Base-by-base conservation (phyloP, 768 basidiomycete genomes). In the Galerina sulciceps region DNA sequence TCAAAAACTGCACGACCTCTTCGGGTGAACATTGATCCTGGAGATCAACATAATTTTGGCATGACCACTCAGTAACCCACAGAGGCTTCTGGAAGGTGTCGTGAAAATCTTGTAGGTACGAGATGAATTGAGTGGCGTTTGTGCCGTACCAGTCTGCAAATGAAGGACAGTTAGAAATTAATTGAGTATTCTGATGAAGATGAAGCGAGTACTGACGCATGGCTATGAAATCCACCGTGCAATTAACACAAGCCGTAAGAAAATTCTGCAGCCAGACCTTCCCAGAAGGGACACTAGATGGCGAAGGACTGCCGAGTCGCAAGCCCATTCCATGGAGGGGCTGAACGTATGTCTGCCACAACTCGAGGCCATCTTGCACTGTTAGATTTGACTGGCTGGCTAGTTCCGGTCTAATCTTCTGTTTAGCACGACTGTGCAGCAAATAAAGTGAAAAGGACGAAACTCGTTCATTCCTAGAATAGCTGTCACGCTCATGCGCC, bases 1-100 rank as follows among this genome's bases (percentile, higher is more conserved):
- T 82, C 68, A 86, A 73, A 67, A 86, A 84, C 26, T 65, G 52
- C 6, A 73, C 67, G 9, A 85, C 71, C 20, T 85, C 78, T 4
- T 79, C 67, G 31, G 69, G 59, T 0, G 80, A 75, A 57, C 84
- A 85, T 65, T 86, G 83, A 6, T 64, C 67, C 22, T 69, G 60
- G 2, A 64, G 51, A 45, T 80, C 64, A 59, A 76, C 78, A 71
- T 74, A 82, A 58, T 83, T 82, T 69, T 83, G 82, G 61, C 82
- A 84, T 0, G 81, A 81, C 82, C 83, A 85, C 64, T 86, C 86
- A 1, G 85, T 87, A 0, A 86, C 79, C 85, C 85, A 86, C 14
- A 86, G 68, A 4, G 83, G 79, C 36, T 71, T 71, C 52, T 83
- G 72, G 69, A 85, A 87, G 4, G 81, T 81, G 10, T 75, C 54